Conservation (phyloP, 352 stramenopile genomes). For the Phytophthora meadii region DNA sequence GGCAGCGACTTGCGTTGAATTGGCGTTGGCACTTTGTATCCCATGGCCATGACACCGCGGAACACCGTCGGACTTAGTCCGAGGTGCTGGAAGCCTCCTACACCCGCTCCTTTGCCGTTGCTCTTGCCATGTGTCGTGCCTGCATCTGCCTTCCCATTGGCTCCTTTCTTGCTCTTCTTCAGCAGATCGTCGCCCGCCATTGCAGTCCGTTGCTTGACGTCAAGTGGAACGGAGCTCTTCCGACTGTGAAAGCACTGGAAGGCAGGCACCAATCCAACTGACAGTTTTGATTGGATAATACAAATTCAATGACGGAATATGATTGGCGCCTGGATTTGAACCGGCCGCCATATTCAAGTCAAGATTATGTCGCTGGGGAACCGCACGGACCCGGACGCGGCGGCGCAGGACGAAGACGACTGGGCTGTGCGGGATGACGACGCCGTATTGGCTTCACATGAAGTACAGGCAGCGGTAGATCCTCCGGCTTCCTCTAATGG, state of each 20-base stretch:
- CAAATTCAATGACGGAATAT: not conserved
- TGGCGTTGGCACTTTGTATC: slow-evolving; percentile 97
- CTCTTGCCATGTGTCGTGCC: slow-evolving; percentile 76
- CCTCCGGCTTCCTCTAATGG: slow-evolving; percentile 37
- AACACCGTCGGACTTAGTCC: slow-evolving; percentile 83
- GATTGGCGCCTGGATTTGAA: slow-evolving; percentile 7
- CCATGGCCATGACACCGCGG: slow-evolving; percentile 92
- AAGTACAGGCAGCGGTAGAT: slow-evolving; percentile 23
- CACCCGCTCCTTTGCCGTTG: slow-evolving; percentile 78
- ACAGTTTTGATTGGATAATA: slow-evolving; percentile 51
- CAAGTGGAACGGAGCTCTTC: slow-evolving; percentile 23
- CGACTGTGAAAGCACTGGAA: slow-evolving; percentile 36
- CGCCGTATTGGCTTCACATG: slow-evolving; percentile 18
- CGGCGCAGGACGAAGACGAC: slow-evolving; percentile 54
- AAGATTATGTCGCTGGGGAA: slow-evolving; percentile 51
- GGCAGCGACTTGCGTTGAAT: slow-evolving; percentile 99
- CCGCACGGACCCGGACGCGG: slow-evolving; percentile 26
- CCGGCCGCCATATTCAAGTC: no score
- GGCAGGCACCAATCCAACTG: slow-evolving; percentile 4
- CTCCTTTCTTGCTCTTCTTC: slow-evolving; percentile 55
- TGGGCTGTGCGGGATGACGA: slow-evolving; percentile 49
- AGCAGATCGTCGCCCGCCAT: slow-evolving; percentile 80
- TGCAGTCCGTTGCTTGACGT: slow-evolving; percentile 14
- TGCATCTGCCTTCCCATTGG: slow-evolving; percentile 14
- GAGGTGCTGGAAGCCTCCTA: slow-evolving; percentile 87